Percentiles rank a stretch among this genome's conserved stretches.
These are phyloP conservation scores for Megacollybia platyphylla DNA, from an alignment of 1,284 basidiomycete genomes.

Conservation along the genomic window DNA sequence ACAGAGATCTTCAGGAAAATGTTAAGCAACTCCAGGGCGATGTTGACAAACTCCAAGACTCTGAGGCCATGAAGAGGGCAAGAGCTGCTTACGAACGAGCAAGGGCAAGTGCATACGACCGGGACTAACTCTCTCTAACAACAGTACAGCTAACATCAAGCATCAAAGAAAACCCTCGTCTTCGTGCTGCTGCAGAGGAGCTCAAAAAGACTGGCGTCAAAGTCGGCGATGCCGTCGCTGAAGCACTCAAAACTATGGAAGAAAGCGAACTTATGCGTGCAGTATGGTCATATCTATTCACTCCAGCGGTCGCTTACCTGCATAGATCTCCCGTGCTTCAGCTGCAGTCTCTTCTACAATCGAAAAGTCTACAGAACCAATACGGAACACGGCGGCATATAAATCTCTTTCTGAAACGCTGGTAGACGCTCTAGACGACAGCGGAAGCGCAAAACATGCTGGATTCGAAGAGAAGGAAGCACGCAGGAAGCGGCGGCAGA, in stretches of 20 bases:
- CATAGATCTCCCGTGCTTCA: slow-evolving; percentile 67
- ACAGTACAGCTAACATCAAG: slow-evolving; percentile 68
- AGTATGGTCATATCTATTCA: slow-evolving; percentile 26
- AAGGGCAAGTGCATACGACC: slow-evolving; percentile 44
- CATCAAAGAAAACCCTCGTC: slow-evolving; percentile 91
- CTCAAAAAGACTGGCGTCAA: slow-evolving; percentile 83
- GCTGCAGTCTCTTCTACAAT: slow-evolving; percentile 71
- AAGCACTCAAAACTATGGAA: slow-evolving; percentile 85
- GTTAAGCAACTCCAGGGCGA: slow-evolving; percentile 96
- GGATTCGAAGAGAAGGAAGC: slow-evolving; percentile 91
- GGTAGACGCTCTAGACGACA: slow-evolving; percentile 89
- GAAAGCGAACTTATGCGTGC: slow-evolving; percentile 88
- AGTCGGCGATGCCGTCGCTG: slow-evolving; percentile 86
- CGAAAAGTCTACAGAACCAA: slow-evolving; percentile 78
- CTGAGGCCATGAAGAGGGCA: slow-evolving; percentile 90
- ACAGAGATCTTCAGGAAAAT: slow-evolving; percentile 90
- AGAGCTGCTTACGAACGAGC: slow-evolving; percentile 88
- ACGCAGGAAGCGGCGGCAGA: slow-evolving; percentile 62
- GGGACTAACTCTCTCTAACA: slow-evolving; percentile 5
- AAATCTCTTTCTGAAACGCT: slow-evolving; percentile 85
- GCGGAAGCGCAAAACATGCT: slow-evolving; percentile 82
- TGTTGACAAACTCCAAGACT: slow-evolving; percentile 94
- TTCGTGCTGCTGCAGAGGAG: slow-evolving; percentile 87
- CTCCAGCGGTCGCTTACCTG: not conserved
- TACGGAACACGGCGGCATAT: slow-evolving; percentile 93